Percentiles rank a stretch among this genome's conserved stretches.
Conservation (phyloP, 2,329 filamentous ascomycete species). For the Aspergillus aculeatus region DNA sequence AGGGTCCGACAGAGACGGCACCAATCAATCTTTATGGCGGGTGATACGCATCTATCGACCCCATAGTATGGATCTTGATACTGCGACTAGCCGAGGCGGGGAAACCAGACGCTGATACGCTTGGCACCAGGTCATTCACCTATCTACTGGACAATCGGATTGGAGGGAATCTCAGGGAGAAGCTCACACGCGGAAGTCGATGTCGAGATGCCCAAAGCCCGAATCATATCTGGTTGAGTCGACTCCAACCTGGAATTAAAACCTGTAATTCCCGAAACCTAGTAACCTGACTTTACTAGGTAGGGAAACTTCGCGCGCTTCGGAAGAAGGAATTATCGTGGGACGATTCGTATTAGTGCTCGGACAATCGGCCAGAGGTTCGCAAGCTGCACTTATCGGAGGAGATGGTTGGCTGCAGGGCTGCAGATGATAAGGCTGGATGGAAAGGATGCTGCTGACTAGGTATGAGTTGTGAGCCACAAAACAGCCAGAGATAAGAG, state of each 20-base stretch:
- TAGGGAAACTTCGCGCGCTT: conserved; percentile 7
- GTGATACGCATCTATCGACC: conserved; percentile 7
- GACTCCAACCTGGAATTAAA: neutral
- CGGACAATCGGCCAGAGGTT: neutral
- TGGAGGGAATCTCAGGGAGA: neutral
- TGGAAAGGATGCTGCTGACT: neutral
- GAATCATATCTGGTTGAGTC: neutral
- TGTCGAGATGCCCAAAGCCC: neutral
- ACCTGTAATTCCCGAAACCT: neutral
- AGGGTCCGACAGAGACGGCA: neutral
- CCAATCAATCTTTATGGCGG: neutral
- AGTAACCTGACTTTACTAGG: neutral
- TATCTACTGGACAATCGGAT: neutral
- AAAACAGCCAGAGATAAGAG: neutral
- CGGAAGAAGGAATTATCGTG: neutral
- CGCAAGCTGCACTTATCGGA: neutral
- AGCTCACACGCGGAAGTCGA: neutral
- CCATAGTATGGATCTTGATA: neutral
- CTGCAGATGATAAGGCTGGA: neutral
- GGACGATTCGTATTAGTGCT: neutral
- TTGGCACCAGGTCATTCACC: conserved; percentile 15
- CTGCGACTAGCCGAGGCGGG: conserved; percentile 9
- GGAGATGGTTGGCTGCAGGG: neutral
- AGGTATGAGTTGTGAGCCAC: neutral
- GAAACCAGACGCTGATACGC: conserved; percentile 12